phyloP scores from a whole-genome alignment of 2,329 filamentous ascomycete genomes.

The Aureobasidium lini region DNA sequence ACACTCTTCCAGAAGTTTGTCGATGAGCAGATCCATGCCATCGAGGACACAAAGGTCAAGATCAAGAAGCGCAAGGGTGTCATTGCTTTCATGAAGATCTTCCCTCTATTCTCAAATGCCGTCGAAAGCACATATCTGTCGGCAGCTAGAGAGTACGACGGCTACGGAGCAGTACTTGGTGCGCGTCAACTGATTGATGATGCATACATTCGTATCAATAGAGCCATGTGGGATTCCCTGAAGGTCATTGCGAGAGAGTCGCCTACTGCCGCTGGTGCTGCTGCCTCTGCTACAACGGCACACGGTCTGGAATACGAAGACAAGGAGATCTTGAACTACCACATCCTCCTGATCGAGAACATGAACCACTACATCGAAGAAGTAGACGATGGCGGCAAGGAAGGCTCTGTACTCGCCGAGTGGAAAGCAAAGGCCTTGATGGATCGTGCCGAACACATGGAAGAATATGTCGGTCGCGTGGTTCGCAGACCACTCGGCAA shows the following conservation, averaged over 20 bases:
- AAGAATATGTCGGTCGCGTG: slow-evolving; percentile 77
- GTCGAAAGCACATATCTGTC: slow-evolving; percentile 73
- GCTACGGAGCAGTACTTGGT: slow-evolving; percentile 46
- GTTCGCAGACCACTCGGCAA: slow-evolving; percentile 85
- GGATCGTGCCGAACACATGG: slow-evolving; percentile 81
- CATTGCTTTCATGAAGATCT: slow-evolving; percentile 89
- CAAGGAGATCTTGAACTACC: slow-evolving; percentile 94
- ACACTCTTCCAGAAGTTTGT: slow-evolving; percentile 79
- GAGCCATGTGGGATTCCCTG: slow-evolving; percentile 93
- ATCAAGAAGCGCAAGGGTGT: slow-evolving; percentile 98
- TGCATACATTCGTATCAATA: slow-evolving; percentile 82
- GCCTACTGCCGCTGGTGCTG: slow-evolving; percentile 47
- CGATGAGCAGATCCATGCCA: slow-evolving; percentile 88
- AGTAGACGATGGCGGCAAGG: slow-evolving; percentile 57
- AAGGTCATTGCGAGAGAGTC: slow-evolving; percentile 82
- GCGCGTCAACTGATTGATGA: slow-evolving; percentile 74
- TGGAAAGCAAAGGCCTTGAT: slow-evolving; percentile 72
- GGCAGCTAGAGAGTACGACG: slow-evolving; percentile 35
- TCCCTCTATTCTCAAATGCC: slow-evolving; percentile 74
- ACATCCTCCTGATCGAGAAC: slow-evolving; percentile 95
- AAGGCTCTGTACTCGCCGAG: slow-evolving; percentile 68
- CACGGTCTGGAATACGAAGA: slow-evolving; percentile 65
- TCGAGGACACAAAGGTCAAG: slow-evolving; percentile 97
- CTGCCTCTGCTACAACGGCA: slow-evolving; percentile 34
- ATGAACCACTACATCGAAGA: slow-evolving; percentile 98